Evolutionary conservation across 2,329 filamentous ascomycete genomes (phyloP), one percentile per base, ranked within the genome.

Genomic region (Pseudonectria foliicola): DNA sequence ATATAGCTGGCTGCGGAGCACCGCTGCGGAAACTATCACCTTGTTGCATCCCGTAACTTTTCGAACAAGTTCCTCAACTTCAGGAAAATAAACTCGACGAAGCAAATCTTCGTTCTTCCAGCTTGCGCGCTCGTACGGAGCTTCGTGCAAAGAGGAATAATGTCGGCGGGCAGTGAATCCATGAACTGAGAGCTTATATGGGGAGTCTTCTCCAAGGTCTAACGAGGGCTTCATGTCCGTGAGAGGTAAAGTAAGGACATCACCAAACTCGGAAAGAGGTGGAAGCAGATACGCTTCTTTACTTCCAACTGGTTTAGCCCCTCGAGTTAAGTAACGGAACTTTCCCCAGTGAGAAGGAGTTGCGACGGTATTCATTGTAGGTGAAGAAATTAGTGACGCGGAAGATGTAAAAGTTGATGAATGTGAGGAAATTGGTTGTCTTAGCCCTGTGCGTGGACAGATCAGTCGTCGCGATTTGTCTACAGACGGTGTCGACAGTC

Each of bases 11-110:
- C 27, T 38, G 25, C 35, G 35, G 29, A 38, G 13, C 23, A 38
- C 35, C 3, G 35, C 35, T 13, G 35, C 35, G 25, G 35, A 37
- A 13, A 37, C 31, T 10, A 37, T 18, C 18, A 33, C 30, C 27
- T 37, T 29, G 25, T 37, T 37, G 26, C 35, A 37, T 12, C 35
- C 35, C 18, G 35, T 37, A 29, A 37, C 15, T 14, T 33, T 29
- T 29, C 33, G 35, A 28, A 37, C 35, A 14, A 37, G 23, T 5
- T 8, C 13, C 26, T 33, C 14, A 15, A 34, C 35, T 38, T 38
- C 10, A 10, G 8, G 6, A 15, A 23, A 14, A 15, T 28, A 16
- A 18, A 27, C n/a, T 34, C 27, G n/a, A 24, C n/a, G n/a, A n/a
- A n/a, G n/a, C 3, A 30, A 15, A 12, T 16, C 14, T 27, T 21